Evolutionary conservation across 2,329 filamentous ascomycete species (phyloP).

Genomic region (Zymoseptoria pseudotritici): DNA sequence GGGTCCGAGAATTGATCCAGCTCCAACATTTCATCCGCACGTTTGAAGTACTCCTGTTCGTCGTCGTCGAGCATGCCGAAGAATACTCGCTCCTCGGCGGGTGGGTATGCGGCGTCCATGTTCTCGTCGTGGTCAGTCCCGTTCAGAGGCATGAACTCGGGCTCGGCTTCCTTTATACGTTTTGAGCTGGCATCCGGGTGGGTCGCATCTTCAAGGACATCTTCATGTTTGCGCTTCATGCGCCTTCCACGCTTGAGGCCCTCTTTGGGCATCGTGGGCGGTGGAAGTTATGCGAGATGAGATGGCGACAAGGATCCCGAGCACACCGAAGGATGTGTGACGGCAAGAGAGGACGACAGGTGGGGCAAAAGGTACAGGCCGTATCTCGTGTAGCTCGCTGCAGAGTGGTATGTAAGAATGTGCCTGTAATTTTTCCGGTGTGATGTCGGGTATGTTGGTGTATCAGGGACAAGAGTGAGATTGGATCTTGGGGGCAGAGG

Average conservation of each 20-base stretch:
- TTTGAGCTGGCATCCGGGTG: conserved; percentile 31
- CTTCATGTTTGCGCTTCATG: conserved; percentile 46
- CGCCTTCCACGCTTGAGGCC: conserved; percentile 52
- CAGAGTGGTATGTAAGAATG: background rate
- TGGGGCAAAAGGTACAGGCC: background rate
- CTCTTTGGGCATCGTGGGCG: conserved; percentile 49
- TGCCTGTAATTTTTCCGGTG: background rate
- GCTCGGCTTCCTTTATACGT: conserved; percentile 31
- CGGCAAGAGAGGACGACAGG: background rate
- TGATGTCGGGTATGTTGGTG: background rate
- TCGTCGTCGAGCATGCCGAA: conserved; percentile 88
- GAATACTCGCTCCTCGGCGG: conserved; percentile 59
- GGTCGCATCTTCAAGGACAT: conserved; percentile 31
- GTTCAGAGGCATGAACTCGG: conserved; percentile 16
- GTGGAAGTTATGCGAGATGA: background rate
- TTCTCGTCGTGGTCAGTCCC: conserved; percentile 19
- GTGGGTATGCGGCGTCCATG: conserved; percentile 25
- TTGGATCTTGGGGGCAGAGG: background rate
- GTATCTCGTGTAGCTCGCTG: background rate
- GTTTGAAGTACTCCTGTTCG: conserved; percentile 92
- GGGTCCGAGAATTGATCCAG: conserved; percentile 74
- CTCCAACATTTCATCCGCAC: conserved; percentile 82
- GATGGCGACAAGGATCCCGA: background rate
- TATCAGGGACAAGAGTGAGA: background rate
- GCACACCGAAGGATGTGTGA: background rate